Evolutionary conservation across 768 basidiomycete species (phyloP).

Genomic region (Leccinum disarticulatum): DNA sequence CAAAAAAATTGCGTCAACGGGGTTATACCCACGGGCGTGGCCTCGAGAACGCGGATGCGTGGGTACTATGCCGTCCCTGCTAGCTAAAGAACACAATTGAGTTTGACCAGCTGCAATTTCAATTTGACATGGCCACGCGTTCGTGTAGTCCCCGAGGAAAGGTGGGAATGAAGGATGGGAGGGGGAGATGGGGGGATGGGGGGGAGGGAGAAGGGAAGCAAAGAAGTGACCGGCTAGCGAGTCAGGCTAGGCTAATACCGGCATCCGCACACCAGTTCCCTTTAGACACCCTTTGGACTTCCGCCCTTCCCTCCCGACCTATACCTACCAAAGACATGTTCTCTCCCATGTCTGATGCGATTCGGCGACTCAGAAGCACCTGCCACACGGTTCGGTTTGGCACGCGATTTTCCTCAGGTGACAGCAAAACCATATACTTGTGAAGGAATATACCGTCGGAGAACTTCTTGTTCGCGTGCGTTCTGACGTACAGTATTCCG

Average conservation of each 20-base stretch:
- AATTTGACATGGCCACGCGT: slow-evolving; percentile 9
- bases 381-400: neutral
- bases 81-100: slow-evolving; percentile 5
- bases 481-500: neutral
- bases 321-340: too few relatives aligned
- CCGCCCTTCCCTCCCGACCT: neutral
- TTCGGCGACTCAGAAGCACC: slow-evolving; percentile 3
- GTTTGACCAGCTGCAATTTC: slow-evolving; percentile 24
- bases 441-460: neutral
- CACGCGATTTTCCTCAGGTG: neutral
- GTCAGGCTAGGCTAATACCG: neutral
- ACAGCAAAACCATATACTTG: neutral
- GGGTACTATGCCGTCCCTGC: slow-evolving; percentile 9
- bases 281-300: neutral
- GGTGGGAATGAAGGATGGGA: neutral
- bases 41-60: slow-evolving; percentile 5
- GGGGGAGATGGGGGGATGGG: neutral
- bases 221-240: neutral
- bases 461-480: neutral
- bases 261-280: neutral
- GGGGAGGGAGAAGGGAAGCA: neutral
- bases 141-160: neutral
- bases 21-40: slow-evolving; percentile 4
- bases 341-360: slow-evolving; percentile 6
- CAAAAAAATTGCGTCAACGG: neutral